phyloP scores from a whole-genome alignment of 1,284 basidiomycete species.

The Rhodotorula sp. region DNA sequence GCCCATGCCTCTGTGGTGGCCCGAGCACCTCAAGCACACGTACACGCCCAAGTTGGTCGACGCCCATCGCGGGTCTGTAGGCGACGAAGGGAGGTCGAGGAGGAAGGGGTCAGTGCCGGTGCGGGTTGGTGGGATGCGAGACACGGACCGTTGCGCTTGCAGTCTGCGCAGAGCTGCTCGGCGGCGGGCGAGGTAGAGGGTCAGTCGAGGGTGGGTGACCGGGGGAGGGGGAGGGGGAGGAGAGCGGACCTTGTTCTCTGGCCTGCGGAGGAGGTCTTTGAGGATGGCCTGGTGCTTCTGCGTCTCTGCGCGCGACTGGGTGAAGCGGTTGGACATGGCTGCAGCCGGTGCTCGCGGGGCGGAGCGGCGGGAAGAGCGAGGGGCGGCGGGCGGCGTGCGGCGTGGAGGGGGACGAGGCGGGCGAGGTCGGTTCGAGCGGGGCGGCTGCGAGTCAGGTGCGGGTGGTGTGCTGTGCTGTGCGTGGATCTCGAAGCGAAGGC shows the following conservation, averaged over 20 bases:
- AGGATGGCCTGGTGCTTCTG: slow-evolving; percentile 62
- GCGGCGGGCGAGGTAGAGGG: too few species aligned
- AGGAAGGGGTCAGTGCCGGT: not conserved
- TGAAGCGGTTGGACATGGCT: slow-evolving; percentile 40
- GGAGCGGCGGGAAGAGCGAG: not conserved
- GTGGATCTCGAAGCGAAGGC: too few species aligned
- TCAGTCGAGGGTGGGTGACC: not conserved
- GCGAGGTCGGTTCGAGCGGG: not conserved
- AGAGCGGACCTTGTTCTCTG: slow-evolving; percentile 88
- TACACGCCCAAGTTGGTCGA: slow-evolving; percentile 86
- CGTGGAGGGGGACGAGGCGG: not conserved
- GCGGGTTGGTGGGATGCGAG: slow-evolving; percentile 3
- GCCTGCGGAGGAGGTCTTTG: slow-evolving; percentile 72
- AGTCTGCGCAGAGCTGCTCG: slow-evolving; percentile 64
- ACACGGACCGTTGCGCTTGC: slow-evolving; percentile 79
- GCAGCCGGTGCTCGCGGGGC: not conserved
- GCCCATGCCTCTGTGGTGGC: slow-evolving; percentile 96
- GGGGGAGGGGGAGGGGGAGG: slow-evolving; percentile 45
- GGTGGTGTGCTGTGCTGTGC: too few species aligned
- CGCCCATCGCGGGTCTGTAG: slow-evolving; percentile 90
- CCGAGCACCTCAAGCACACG: slow-evolving; percentile 92
- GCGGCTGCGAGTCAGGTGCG: too few species aligned
- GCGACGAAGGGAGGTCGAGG: not conserved
- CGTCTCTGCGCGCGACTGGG: slow-evolving; percentile 39
- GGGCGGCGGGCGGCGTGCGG: too few species aligned